Base-by-base conservation (phyloP, 2,329 filamentous ascomycete species). In the Trichoderma sp. region DNA sequence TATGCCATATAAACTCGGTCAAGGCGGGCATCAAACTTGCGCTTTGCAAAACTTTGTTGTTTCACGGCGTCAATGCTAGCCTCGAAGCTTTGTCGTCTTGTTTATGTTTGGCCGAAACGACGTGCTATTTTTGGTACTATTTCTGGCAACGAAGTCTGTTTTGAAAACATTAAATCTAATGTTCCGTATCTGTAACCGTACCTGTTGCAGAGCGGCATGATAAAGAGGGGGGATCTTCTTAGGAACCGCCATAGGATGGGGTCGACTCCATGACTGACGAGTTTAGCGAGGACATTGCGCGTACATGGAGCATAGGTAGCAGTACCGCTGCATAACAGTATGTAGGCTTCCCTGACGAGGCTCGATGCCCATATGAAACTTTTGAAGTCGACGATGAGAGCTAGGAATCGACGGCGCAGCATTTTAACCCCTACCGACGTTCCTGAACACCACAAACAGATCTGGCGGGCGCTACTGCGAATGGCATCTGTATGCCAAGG, bases 71-170 rank as follows among this genome's bases (percentile, higher is more conserved):
- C 39, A 53, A 69, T 69, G 66, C 36, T 69, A 69, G 56, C 30
- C 21, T 69, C 14, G 30, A 53, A 61, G 66, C 28, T 69, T 69
- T 51, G 39, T 53, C 18, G 28, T 21, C 58, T 61, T 69, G 66
- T 61, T 69, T 69, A 47, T 51, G 14, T 69, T 61, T 61, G 60
- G 66, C 36, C 66, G 64, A 61, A 61, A 69, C n/a, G 26, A 21
- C 12, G 4, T 21, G 36, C 56, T 62, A 69, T 69, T 69, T 69
- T 61, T 53, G 66, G 66, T 3, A 12, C 30, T 21, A 26, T 9
- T 26, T 34, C n/a, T 51, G 36, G 57, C 28, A 28, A 58, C 28
- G 36, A 61, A 28, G 53, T 30, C 30, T 47, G 56, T 58, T 67
- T 67, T 47, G 56, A 69, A 34, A 61, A 51, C 26, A 21, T 51